Evolutionary conservation across 768 basidiomycete species (phyloP), one percentile per base, ranked within the genome.

Genomic region (Lepiota brunneoincarnata): DNA sequence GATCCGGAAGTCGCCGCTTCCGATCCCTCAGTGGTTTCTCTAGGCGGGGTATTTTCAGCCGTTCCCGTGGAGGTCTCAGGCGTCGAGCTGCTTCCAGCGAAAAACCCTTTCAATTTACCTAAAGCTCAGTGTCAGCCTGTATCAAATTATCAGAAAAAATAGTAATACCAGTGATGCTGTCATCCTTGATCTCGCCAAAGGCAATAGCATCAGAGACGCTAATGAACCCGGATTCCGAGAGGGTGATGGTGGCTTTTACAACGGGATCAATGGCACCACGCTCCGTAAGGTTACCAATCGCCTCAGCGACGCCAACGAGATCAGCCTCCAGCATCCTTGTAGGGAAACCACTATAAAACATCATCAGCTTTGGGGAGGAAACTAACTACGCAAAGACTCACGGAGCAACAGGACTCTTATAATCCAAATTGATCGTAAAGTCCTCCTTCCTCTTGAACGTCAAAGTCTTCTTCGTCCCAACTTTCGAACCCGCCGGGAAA

Each of bases 71-170:
- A 66, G 34, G 71, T 68, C 28, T 76, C 76, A 2, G 72, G 66
- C 40, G 66, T 56, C 5, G 78, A 74, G 3, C 75, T 74, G 47
- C 77, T 67, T 48, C 81, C 78, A 26, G 89, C 89, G 63, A 98
- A 96, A 56, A 99, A 70, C 38, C 84, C 86, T 73, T 95, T 97
- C 55, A 99, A 72, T 72, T 90, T 93, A 54, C 89, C 93, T 84
- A 61, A 23, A 46, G 38, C 47, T 17, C 12, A 11, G 36, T 45
- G 7, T 31, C 31, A 31, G 31, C 31, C 31, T 31, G 7, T 9
- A 31, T 9, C 2, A 10, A 31, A 31, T 10, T 10, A 31, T 31
- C 31, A 31, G 31, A 31, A 31, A 31, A 31, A 31, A 31, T 9
- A 31, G 31, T 10, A 31, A 10, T 60, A 88, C 90, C 89, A 53